Base-by-base conservation (phyloP, 2,329 filamentous ascomycete species). In the Colletotrichum falcatum region DNA sequence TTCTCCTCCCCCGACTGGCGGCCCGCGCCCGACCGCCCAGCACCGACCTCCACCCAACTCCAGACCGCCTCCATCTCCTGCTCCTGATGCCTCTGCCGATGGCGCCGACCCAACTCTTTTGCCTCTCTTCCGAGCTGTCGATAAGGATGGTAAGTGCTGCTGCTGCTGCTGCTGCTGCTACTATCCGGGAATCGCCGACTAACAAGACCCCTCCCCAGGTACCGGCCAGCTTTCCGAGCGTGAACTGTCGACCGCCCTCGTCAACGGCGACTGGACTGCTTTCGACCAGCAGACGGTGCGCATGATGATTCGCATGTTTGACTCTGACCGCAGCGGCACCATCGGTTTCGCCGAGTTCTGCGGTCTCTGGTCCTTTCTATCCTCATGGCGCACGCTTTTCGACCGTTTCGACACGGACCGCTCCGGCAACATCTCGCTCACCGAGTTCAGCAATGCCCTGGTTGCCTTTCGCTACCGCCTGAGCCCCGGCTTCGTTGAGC, bases 231-330 rank as follows among this genome's bases (percentile, higher is more conserved):
- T 99, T 56, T 94, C 92, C 2, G 95, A 97, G 81, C 87, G 87
- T 61, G 95, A 98, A 81, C 90, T 99, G 51, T 92, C 93, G 12
- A 91, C 93, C 1, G 96, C 96, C 26, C 90, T 99, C 7, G 95
- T 98, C 70, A 99, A 99, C 79, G 95, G 95, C 65, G 96, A 99
- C 85, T 98, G 94, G 89, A 94, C 94, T 1, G 89, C 94, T 5
- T 99, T 99, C 80, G 95, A 99, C 81, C 88, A 91, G 5, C 93
- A 97, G 76, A 99, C 96, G 1, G 95, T 98, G 74, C 92, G 92
- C 78, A 97, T 98, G 94, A 98, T 99, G 95, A 98, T 99, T 75
- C 92, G 95, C 78, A 98, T 99, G 96, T 99, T 99, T 83, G 95
- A 98, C 83, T 93, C 92, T 69, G 93, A 98, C 82, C 92, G 93